These are phyloP conservation scores for Pharnaceum exiguum DNA, from an alignment of 148 eudicot species.

Conservation along the genomic window DNA sequence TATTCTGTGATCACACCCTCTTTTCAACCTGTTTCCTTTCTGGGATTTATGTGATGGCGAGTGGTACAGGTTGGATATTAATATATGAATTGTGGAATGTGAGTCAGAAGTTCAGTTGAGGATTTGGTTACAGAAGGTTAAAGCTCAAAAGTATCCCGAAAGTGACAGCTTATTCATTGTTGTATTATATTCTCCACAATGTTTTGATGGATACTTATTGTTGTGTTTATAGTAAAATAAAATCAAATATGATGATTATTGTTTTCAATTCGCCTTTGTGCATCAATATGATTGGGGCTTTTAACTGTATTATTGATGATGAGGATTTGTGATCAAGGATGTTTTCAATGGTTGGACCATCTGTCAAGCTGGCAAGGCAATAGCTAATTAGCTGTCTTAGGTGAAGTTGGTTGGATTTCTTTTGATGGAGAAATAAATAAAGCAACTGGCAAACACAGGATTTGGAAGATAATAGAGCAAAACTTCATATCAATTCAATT, in stretches of 20 bases:
- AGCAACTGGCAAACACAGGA: too few relatives aligned
- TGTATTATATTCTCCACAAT: too few relatives aligned
- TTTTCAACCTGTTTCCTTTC: not conserved
- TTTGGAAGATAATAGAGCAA: too few relatives aligned
- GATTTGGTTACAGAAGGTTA: constrained; percentile 8
- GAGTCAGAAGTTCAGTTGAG: constrained; percentile 11
- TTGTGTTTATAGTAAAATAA: too few relatives aligned
- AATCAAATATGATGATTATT: too few relatives aligned
- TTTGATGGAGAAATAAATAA: not conserved
- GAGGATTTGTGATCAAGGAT: constrained; percentile 17
- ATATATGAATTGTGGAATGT: not conserved
- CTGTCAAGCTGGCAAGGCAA: constrained; percentile 27
- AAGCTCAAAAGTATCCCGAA: too few relatives aligned
- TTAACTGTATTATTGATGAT: constrained; percentile 22
- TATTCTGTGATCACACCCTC: not conserved
- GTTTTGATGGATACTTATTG: too few relatives aligned
- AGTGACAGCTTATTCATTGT: too few relatives aligned
- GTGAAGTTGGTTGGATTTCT: constrained; percentile 16
- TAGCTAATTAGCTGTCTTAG: too few relatives aligned
- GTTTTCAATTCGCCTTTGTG: too few relatives aligned
- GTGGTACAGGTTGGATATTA: constrained; percentile 15
- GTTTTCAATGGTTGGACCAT: constrained; percentile 32
- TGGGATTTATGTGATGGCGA: not conserved
- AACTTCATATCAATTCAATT: too few relatives aligned
- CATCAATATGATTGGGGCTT: too few relatives aligned